Conservation (phyloP, 1,139 yeast genomes). For the Taphrina pruni region DNA sequence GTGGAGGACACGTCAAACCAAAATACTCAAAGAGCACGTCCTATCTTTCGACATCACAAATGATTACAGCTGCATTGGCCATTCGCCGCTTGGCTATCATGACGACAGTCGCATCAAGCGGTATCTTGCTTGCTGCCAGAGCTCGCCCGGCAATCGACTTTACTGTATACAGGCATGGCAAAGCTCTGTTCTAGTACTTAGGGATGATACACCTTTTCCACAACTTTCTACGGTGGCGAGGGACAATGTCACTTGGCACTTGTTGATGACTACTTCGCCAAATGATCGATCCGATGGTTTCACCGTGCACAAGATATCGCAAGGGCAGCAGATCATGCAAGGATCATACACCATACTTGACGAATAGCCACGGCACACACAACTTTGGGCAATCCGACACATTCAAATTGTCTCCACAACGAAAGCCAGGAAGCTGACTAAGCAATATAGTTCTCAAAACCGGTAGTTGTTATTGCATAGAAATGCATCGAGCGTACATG, state of each 20-base stretch:
- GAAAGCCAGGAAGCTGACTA: neutral
- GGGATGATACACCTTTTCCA: no score
- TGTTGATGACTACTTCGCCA: no score
- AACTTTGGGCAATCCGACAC: no score
- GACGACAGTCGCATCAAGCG: neutral
- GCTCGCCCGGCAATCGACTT: constrained; percentile 27
- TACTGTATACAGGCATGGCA: constrained; percentile 27
- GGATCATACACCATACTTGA: no score
- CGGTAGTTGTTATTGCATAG: neutral
- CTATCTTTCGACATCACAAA: neutral
- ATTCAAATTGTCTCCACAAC: no score
- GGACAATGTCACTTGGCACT: no score
- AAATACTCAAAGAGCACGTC: neutral
- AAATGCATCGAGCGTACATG: no score
- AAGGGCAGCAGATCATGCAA: no score
- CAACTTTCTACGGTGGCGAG: no score
- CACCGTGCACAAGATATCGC: no score
- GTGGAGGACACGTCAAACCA: neutral
- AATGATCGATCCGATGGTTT: no score
- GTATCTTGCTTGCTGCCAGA: constrained; percentile 1
- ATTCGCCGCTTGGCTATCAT: constrained; percentile 5
- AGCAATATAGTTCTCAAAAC: neutral
- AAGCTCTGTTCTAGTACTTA: constrained; percentile 3
- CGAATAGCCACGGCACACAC: no score
- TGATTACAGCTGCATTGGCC: constrained; percentile 1